Evolutionary conservation across 495 filamentous ascomycete species (phyloP).

Genomic region (Xylaria grammica): DNA sequence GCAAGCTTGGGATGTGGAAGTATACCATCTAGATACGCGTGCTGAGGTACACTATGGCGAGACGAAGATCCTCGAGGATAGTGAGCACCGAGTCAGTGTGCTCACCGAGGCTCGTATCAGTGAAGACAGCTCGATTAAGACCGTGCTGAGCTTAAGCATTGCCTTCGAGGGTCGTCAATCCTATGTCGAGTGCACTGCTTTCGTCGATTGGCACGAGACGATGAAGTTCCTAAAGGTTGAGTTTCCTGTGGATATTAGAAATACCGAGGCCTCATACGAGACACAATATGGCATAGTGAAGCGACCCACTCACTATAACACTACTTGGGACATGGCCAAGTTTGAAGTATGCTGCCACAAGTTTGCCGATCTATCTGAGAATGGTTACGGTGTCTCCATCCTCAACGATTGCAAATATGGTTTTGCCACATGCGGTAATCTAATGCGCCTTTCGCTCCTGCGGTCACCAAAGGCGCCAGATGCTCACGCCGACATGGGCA

Average conservation of each 20-base stretch:
- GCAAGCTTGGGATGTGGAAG: slow-evolving; percentile 99
- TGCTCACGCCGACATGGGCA: slow-evolving; percentile 94
- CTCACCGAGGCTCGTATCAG: slow-evolving; percentile 84
- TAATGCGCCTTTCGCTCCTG: slow-evolving; percentile 90
- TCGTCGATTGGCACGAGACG: slow-evolving; percentile 90
- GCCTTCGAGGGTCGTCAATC: slow-evolving; percentile 66
- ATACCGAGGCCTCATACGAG: slow-evolving; percentile 94
- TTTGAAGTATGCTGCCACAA: slow-evolving; percentile 99
- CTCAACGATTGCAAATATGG: slow-evolving; percentile 97
- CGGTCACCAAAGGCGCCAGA: slow-evolving; percentile 96
- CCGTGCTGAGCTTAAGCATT: slow-evolving; percentile 79
- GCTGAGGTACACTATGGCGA: slow-evolving; percentile 69
- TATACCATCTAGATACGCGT: slow-evolving; percentile 89
- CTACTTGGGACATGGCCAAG: slow-evolving; percentile 98
- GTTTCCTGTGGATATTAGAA: slow-evolving; percentile 90
- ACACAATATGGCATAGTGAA: slow-evolving; percentile 89
- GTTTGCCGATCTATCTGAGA: slow-evolving; percentile 94
- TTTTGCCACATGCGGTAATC: slow-evolving; percentile 86
- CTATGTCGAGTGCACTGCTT: slow-evolving; percentile 76
- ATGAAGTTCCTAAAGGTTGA: slow-evolving; percentile 99
- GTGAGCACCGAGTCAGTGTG: slow-evolving; percentile 76
- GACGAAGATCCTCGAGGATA: slow-evolving; percentile 73
- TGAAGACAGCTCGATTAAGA: slow-evolving; percentile 84
- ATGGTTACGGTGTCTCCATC: slow-evolving; percentile 89
- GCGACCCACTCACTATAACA: slow-evolving; percentile 95